Evolutionary conservation across 2,329 filamentous ascomycete species (phyloP).

Genomic region (Alternaria dauci): DNA sequence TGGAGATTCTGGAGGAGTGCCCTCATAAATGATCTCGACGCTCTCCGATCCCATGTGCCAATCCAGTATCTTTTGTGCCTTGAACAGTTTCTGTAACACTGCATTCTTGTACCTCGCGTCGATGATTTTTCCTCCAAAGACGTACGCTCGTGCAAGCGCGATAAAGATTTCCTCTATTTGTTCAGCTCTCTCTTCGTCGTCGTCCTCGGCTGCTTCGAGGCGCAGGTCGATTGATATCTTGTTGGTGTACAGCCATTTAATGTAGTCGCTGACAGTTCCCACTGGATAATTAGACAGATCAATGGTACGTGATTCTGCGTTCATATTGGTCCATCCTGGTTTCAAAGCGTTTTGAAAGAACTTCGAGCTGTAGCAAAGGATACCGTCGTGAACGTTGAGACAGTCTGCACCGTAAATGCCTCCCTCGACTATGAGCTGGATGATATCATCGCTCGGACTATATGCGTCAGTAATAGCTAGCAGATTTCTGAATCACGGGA

Average conservation of each 20-base stretch:
- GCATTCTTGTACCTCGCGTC: neutral
- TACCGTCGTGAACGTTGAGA: neutral
- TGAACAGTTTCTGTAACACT: rapidly evolving
- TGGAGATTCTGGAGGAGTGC: neutral
- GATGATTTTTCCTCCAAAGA: neutral
- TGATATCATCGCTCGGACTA: neutral
- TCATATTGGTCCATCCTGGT: neutral
- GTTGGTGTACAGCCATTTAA: neutral
- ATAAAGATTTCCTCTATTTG: neutral
- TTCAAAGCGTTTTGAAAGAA: neutral
- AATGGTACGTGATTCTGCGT: neutral
- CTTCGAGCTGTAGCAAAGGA: neutral
- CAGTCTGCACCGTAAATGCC: neutral
- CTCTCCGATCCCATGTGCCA: neutral
- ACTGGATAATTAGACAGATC: rapidly evolving
- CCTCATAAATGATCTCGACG: neutral
- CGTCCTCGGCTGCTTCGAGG: neutral
- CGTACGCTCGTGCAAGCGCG: neutral
- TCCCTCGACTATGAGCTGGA: neutral
- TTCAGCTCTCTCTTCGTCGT: neutral
- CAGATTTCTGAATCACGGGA: rapidly evolving
- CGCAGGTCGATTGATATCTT: neutral
- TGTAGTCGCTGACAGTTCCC: neutral
- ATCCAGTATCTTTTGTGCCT: rapidly evolving
- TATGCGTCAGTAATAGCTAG: neutral